Base-by-base conservation (phyloP, 2,329 filamentous ascomycete species). In the Penicillium sp. region DNA sequence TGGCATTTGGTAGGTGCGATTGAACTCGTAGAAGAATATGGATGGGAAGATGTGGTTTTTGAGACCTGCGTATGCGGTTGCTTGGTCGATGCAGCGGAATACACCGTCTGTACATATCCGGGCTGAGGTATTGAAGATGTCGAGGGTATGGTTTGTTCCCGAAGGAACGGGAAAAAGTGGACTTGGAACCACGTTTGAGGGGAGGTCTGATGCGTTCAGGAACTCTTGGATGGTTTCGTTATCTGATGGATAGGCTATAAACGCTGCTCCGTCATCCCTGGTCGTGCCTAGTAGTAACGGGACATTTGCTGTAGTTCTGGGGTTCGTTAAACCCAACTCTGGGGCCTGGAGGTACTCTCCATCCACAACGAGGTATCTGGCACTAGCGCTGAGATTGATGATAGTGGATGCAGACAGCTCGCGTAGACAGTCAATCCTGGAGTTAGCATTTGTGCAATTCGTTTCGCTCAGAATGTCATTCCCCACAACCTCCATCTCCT, bases 11-110 rank as follows among this genome's bases (percentile, higher is more conserved):
- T 68, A 68, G 0, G 80, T 81, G 45, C 84, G 79, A 58, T 85
- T 82, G 63, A 86, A 82, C 66, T 86, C 82, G 70, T 87, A 87
- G 67, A 80, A 86, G 67, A 82, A 86, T 0, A 84, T 74, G 5
- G 74, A 70, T 27, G 75, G 68, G 64, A 86, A 82, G 0, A 79
- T 77, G 3, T 73, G 70, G 16, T 75, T 78, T 16, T 60, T 56
- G 0, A 80, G 71, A 3, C 79, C 83, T 0, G 81, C 75, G 64
- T 80, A 81, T 7, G 80, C 80, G 3, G 84, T 86, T 5, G 84
- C 83, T 68, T 86, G 79, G 66, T 85, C 82, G 50, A 83, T 73
- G 67, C 85, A 87, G 55, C 84, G 80, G 75, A 86, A 86, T 9
- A 80, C 79, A 51, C 78, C 82, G 68, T 87, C 84, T 2, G 84